Conservation (phyloP, 1,139 yeast species). For the Scheffersomyces lignicola region DNA sequence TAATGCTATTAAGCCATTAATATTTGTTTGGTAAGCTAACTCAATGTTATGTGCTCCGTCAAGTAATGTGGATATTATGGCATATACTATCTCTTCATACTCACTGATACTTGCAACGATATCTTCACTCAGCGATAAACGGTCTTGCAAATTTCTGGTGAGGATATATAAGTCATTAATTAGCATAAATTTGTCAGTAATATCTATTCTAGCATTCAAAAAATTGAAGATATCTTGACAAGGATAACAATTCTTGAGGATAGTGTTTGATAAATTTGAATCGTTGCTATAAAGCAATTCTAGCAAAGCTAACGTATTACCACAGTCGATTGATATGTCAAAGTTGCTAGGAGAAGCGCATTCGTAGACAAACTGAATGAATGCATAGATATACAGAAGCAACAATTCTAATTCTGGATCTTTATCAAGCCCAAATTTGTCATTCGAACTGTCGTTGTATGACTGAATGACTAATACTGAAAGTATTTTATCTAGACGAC, state of each 20-base stretch:
- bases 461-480: background rate
- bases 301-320: background rate
- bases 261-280: conserved; percentile 1
- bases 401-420: background rate
- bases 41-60: background rate
- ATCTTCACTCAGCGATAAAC: background rate
- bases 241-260: conserved; percentile 2
- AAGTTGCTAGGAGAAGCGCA: background rate
- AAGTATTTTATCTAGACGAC: background rate
- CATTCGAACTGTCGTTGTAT: too few relatives aligned
- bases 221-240: background rate
- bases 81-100: background rate
- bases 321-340: background rate
- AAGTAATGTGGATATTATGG: background rate
- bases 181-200: background rate
- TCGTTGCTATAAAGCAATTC: background rate
- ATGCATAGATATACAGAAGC: background rate
- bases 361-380: background rate
- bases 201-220: conserved; percentile 1
- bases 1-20: background rate
- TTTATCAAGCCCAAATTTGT: too few relatives aligned
- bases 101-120: background rate
- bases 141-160: background rate
- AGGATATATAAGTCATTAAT: background rate
- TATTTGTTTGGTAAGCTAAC: background rate